phyloP scores from a whole-genome alignment of 176 grass and related monocot genomes.

The Aechmea fasciata region DNA sequence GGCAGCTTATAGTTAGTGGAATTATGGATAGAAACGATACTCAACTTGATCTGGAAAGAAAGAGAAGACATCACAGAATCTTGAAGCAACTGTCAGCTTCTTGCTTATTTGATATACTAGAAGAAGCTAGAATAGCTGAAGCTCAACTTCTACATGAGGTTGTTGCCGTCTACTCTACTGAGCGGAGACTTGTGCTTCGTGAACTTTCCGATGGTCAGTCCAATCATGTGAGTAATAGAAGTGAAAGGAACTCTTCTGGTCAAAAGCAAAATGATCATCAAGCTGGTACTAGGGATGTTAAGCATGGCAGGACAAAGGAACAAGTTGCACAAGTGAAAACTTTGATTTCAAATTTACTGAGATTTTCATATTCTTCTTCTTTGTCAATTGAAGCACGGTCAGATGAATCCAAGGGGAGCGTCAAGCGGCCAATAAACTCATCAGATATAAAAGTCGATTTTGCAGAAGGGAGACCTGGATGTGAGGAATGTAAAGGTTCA shows the following conservation, averaged over 20 bases:
- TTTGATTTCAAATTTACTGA: slow-evolving; percentile 56
- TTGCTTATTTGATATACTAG: slow-evolving; percentile 67
- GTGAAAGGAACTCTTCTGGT: slow-evolving; percentile 25
- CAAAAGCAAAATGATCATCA: slow-evolving; percentile 36
- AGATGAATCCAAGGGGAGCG: slow-evolving; percentile 41
- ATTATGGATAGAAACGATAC: slow-evolving; percentile 62
- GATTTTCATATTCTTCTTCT: slow-evolving; percentile 38
- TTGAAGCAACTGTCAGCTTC: slow-evolving; percentile 81
- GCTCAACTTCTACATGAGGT: slow-evolving; percentile 47
- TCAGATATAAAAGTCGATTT: slow-evolving; percentile 52
- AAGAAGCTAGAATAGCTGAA: slow-evolving; percentile 56
- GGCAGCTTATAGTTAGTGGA: slow-evolving; percentile 95
- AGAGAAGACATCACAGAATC: slow-evolving; percentile 71
- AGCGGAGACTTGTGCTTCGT: slow-evolving; percentile 70
- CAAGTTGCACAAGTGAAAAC: slow-evolving; percentile 61
- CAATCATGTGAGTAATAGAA: slow-evolving; percentile 32
- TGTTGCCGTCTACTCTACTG: slow-evolving; percentile 66
- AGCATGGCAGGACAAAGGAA: slow-evolving; percentile 38
- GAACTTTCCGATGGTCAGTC: slow-evolving; percentile 48
- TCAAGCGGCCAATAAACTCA: slow-evolving; percentile 49
- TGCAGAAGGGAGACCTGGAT: slow-evolving; percentile 46
- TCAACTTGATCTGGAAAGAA: slow-evolving; percentile 60
- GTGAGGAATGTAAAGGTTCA: slow-evolving; percentile 73
- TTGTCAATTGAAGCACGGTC: slow-evolving; percentile 32
- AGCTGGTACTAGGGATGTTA: slow-evolving; percentile 36